phyloP scores from a whole-genome alignment of 164 flowering plant species.

The Protea cynaroides region DNA sequence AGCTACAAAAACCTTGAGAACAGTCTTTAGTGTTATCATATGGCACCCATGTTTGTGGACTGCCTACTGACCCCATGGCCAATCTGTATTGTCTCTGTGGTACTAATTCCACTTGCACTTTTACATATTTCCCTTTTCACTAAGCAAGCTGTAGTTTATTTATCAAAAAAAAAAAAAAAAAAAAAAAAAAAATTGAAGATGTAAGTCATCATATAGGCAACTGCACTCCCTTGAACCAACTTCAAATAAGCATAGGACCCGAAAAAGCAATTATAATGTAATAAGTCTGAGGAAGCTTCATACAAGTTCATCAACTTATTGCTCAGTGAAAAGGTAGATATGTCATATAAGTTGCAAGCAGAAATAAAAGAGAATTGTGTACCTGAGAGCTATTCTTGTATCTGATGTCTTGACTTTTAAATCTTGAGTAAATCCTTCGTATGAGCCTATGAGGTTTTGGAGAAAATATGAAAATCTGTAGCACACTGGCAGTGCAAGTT shows the following conservation, averaged over 20 bases:
- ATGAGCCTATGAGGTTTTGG: not conserved
- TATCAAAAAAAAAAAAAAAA: not conserved
- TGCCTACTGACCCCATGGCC: slow-evolving; percentile 52
- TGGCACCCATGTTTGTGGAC: slow-evolving; percentile 55
- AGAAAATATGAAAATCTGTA: not conserved
- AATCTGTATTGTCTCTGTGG: not conserved
- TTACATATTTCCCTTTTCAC: not conserved
- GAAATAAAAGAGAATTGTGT: slow-evolving; percentile 1
- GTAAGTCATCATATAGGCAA: not conserved
- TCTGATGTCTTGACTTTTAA: not conserved
- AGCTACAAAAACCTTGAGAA: slow-evolving; percentile 60
- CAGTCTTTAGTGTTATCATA: slow-evolving; percentile 58
- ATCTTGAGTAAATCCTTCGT: not conserved
- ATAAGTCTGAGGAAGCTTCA: too few species aligned
- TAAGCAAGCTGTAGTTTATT: not conserved
- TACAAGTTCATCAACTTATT: too few species aligned
- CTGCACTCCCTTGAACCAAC: not conserved
- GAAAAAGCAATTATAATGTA: not conserved
- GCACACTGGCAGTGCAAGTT: not conserved
- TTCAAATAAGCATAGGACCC: not conserved
- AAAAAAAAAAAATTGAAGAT: not conserved
- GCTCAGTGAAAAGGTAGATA: not conserved
- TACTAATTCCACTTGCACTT: slow-evolving; percentile 1
- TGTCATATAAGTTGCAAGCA: too few species aligned
- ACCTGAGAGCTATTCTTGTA: slow-evolving; percentile 10